These are phyloP conservation scores for Symbiodinium natans DNA, from an alignment of 73 alveolate genomes.

Conservation along the genomic window DNA sequence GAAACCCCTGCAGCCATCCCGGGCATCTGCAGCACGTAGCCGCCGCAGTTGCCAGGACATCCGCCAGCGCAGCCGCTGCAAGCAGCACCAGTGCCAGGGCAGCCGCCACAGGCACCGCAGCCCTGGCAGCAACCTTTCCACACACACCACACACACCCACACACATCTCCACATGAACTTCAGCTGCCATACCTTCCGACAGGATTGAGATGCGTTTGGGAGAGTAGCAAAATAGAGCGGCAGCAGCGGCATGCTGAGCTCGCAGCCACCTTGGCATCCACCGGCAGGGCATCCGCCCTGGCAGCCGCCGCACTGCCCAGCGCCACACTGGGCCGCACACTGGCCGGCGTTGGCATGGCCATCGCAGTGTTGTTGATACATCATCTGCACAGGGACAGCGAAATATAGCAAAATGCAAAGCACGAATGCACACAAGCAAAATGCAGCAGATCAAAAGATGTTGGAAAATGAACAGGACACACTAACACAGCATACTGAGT, in stretches of 20 bases:
- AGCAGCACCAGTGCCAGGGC: not conserved
- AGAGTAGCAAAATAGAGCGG: too few relatives aligned
- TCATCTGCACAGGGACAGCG: not conserved
- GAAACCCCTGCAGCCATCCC: conserved; percentile 9
- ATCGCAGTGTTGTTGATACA: not conserved
- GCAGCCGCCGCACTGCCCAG: conserved; percentile 23
- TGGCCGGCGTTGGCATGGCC: not conserved
- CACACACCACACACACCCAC: too few relatives aligned
- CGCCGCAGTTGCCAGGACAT: not conserved
- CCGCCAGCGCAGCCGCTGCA: conserved; percentile 15
- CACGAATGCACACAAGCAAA: too few relatives aligned
- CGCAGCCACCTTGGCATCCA: not conserved
- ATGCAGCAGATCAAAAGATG: too few relatives aligned
- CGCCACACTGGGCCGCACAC: not conserved
- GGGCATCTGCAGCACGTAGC: conserved; percentile 1
- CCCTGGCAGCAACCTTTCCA: not conserved
- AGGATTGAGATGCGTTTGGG: too few relatives aligned
- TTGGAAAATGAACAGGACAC: too few relatives aligned
- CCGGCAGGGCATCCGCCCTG: not conserved
- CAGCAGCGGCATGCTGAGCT: not conserved
- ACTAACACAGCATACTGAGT: too few relatives aligned
- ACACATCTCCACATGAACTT: too few relatives aligned
- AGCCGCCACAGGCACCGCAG: not conserved
- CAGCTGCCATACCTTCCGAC: too few relatives aligned
- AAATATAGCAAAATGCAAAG: too few relatives aligned